Evolutionary conservation across 345 rosid species (phyloP).

Genomic region (Lumnitzera racemosa): DNA sequence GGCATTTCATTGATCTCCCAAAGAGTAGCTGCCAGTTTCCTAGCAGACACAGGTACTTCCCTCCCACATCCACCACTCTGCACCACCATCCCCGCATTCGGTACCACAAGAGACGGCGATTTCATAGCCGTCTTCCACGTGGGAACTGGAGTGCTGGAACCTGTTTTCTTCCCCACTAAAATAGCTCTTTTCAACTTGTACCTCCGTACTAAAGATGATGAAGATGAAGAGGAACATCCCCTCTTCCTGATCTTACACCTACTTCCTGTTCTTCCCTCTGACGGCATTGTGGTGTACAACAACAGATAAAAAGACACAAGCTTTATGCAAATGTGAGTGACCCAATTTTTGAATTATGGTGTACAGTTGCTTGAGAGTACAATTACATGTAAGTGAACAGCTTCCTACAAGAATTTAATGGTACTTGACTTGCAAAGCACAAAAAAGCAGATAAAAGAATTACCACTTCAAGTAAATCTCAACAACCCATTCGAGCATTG

Average conservation of each 20-base stretch:
- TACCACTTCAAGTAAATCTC: too few relatives aligned
- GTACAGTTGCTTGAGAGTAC: too few relatives aligned
- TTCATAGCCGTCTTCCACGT: constrained; percentile 40
- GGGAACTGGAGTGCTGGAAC: constrained; percentile 68
- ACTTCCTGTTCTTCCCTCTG: constrained; percentile 30
- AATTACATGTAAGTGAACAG: too few relatives aligned
- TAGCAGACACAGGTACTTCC: constrained; percentile 50
- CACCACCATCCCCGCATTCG: not conserved
- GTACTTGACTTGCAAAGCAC: too few relatives aligned
- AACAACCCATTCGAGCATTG: too few relatives aligned
- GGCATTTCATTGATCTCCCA: constrained; percentile 73
- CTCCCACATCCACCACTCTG: constrained; percentile 4
- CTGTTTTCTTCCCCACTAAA: constrained; percentile 50
- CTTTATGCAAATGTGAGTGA: not conserved
- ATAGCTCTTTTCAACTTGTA: constrained; percentile 82
- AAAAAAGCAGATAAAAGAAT: too few relatives aligned
- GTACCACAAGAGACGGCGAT: constrained; percentile 25
- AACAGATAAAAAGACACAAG: constrained; percentile 1
- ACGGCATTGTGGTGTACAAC: too few relatives aligned
- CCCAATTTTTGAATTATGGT: too few relatives aligned
- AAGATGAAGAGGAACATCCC: constrained; percentile 78
- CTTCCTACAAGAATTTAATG: too few relatives aligned
- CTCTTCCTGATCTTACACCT: constrained; percentile 82
- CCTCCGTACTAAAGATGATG: constrained; percentile 57
- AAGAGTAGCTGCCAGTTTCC: constrained; percentile 81